phyloP scores from a whole-genome alignment of 2,329 filamentous ascomycete species.

The Verticillium longisporum region DNA sequence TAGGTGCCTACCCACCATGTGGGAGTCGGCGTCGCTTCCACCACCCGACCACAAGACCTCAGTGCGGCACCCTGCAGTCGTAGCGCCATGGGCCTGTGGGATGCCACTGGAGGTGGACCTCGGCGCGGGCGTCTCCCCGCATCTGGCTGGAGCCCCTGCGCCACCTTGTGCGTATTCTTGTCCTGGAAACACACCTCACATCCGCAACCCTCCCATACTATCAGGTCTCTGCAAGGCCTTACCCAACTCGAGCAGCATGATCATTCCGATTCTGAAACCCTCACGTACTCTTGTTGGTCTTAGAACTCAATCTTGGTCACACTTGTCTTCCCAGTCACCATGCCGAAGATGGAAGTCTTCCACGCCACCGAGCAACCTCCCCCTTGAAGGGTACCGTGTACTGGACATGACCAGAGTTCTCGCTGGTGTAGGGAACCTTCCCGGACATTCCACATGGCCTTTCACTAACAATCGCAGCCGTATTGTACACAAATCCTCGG shows the following conservation, averaged over 20 bases:
- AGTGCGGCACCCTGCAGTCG: neutral
- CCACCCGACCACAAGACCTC: too few relatives aligned
- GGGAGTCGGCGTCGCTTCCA: too few relatives aligned
- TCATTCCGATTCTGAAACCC: neutral
- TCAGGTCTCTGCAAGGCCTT: neutral
- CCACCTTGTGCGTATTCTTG: neutral
- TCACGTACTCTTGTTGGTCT: neutral
- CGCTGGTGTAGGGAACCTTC: constrained; percentile 64
- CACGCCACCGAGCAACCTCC: constrained; percentile 33
- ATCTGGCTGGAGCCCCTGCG: neutral
- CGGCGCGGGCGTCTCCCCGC: neutral
- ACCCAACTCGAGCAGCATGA: neutral
- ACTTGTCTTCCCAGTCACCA: neutral
- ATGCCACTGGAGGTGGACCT: neutral
- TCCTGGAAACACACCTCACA: neutral
- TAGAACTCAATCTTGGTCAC: neutral
- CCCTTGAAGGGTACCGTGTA: constrained; percentile 79
- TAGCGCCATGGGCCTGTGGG: neutral
- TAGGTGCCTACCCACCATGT: too few relatives aligned
- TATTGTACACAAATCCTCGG: constrained; percentile 97
- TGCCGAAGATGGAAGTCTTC: constrained; percentile 18
- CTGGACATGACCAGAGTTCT: constrained; percentile 96
- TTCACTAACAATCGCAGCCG: constrained; percentile 48
- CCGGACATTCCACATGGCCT: neutral
- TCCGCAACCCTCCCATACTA: neutral